phyloP scores from a whole-genome alignment of 768 basidiomycete species.

The Lactarius trivialis region DNA sequence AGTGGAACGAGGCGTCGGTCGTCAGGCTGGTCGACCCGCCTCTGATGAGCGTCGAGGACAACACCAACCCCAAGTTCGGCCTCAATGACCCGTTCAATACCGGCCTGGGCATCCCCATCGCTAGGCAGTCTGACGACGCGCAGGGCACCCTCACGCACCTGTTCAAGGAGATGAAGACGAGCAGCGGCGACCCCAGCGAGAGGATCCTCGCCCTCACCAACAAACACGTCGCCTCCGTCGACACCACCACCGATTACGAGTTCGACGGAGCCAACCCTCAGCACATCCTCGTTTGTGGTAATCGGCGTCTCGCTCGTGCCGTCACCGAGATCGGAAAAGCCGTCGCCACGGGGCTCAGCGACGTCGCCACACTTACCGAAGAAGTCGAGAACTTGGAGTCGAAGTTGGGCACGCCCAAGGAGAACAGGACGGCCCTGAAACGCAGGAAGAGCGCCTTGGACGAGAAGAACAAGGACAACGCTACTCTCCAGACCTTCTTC shows the following conservation, averaged over 20 bases:
- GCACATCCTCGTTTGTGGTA: constrained; percentile 22
- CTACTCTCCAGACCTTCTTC: constrained; percentile 18
- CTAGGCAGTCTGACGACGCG: constrained; percentile 24
- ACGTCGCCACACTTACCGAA: neutral
- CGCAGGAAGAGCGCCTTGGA: constrained; percentile 5
- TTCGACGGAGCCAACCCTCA: constrained; percentile 22
- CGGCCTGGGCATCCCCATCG: constrained; percentile 30
- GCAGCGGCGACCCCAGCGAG: too few relatives aligned
- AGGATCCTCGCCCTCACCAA: too few relatives aligned
- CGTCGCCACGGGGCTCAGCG: constrained; percentile 12
- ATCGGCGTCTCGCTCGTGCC: constrained; percentile 17
- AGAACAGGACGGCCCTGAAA: neutral
- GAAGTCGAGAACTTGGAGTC: too few relatives aligned
- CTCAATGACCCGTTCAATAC: constrained; percentile 27
- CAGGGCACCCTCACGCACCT: too few relatives aligned
- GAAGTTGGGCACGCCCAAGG: neutral
- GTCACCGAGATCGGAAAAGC: constrained; percentile 10
- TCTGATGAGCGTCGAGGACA: too few relatives aligned
- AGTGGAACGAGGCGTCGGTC: too few relatives aligned
- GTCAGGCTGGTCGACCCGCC: constrained; percentile 4
- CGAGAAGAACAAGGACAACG: constrained; percentile 17
- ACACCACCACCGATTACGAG: constrained; percentile 26
- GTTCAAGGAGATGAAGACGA: too few relatives aligned
- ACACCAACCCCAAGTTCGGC: constrained; percentile 18
- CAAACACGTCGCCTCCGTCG: constrained; percentile 25